These are phyloP conservation scores for Arabis alpina DNA, from an alignment of 345 rosid genomes.

Conservation along the genomic window DNA sequence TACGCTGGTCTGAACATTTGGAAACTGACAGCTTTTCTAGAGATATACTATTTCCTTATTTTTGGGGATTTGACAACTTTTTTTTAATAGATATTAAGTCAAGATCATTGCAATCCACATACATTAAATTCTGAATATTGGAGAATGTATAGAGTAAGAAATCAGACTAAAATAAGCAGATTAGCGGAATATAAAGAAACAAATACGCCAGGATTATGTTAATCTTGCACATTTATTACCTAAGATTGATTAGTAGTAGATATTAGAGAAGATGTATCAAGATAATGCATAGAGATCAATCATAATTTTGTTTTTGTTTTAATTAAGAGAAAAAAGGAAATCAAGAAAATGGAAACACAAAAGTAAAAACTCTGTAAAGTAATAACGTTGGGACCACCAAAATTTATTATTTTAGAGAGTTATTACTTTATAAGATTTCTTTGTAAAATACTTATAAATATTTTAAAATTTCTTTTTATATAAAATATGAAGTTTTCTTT, in stretches of 20 bases:
- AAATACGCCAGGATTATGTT: neutral
- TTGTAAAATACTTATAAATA: too few relatives aligned
- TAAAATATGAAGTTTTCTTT: too few relatives aligned
- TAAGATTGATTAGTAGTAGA: too few relatives aligned
- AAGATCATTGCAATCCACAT: neutral
- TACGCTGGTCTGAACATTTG: too few relatives aligned
- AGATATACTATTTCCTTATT: neutral
- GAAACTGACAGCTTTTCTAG: neutral
- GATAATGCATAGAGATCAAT: too few relatives aligned
- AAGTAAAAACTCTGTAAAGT: too few relatives aligned
- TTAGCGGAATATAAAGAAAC: neutral
- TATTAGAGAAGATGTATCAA: neutral
- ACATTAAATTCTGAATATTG: neutral
- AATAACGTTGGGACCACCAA: too few relatives aligned
- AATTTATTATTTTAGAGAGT: too few relatives aligned
- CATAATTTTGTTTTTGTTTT: neutral
- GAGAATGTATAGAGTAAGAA: neutral
- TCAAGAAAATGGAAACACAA: too few relatives aligned
- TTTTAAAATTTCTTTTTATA: too few relatives aligned
- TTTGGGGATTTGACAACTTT: conserved; percentile 15
- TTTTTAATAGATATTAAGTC: neutral
- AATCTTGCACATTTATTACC: neutral
- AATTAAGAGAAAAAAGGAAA: too few relatives aligned
- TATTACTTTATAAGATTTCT: too few relatives aligned
- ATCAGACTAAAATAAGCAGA: neutral